Conservation (phyloP, 2,329 filamentous ascomycete species). For the Pseudogymnoascus sp. region DNA sequence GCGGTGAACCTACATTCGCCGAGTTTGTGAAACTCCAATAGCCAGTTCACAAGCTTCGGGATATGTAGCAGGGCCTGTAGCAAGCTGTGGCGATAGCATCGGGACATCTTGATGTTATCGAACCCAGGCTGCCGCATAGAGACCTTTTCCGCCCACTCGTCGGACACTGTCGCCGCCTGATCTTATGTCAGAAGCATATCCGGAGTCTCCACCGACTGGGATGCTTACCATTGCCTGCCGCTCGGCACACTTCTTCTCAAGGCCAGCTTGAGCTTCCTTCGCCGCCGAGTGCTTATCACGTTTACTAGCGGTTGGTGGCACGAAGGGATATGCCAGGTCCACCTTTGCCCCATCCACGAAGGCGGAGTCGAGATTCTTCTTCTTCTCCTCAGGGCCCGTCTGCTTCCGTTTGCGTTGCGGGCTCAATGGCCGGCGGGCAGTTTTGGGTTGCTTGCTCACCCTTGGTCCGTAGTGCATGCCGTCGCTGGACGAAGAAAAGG, state of each 20-base stretch:
- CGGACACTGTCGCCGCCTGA: slow-evolving; percentile 15
- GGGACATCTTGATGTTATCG: slow-evolving; percentile 21
- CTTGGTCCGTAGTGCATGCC: background rate
- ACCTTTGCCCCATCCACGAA: background rate
- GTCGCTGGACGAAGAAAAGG: background rate
- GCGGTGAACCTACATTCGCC: slow-evolving; percentile 19
- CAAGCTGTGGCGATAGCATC: slow-evolving; percentile 29
- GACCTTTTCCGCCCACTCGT: slow-evolving; percentile 19
- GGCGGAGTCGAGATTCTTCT: background rate
- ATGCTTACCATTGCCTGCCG: background rate
- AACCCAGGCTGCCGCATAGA: slow-evolving; percentile 22
- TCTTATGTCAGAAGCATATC: background rate
- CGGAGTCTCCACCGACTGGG: background rate
- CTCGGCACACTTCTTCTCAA: slow-evolving; percentile 2
- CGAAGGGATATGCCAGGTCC: background rate
- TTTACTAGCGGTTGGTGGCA: background rate
- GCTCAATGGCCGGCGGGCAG: background rate
- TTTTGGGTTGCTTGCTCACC: slow-evolving; percentile 1
- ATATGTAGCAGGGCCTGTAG: slow-evolving; percentile 30
- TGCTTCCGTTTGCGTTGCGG: background rate
- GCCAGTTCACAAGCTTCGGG: slow-evolving; percentile 28
- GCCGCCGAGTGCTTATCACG: background rate
- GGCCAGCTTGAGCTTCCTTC: background rate
- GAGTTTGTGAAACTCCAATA: slow-evolving; percentile 21
- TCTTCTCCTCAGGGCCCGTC: background rate